phyloP scores from a whole-genome alignment of 768 basidiomycete species.

The Phlegmacium glaucopus region DNA sequence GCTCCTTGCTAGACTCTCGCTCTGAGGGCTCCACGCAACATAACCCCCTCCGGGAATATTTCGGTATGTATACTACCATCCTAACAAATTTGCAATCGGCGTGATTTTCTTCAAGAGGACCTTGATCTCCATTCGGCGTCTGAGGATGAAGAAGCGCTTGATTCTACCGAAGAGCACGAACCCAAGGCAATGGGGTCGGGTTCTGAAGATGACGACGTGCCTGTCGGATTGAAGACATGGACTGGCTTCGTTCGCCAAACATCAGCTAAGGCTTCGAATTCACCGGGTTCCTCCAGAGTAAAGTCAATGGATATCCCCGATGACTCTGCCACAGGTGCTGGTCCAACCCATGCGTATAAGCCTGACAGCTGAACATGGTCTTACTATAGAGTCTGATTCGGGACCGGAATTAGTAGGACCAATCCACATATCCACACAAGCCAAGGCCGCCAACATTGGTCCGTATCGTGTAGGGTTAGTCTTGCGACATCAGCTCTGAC shows the following conservation, averaged over 20 bases:
- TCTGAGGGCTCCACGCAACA: constrained; percentile 9
- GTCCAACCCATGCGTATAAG: no score
- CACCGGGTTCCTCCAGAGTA: neutral
- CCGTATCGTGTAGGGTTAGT: no score
- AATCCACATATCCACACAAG: no score
- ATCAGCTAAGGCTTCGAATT: neutral
- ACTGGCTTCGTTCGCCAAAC: neutral
- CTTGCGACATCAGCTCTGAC: no score
- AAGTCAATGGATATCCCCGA: neutral
- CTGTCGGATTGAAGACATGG: neutral
- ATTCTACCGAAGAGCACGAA: constrained; percentile 6
- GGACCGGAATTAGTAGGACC: no score
- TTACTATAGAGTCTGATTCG: no score
- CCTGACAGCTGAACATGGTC: no score
- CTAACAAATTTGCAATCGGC: no score
- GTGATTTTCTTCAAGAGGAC: constrained; percentile 24
- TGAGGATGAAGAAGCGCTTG: constrained; percentile 33
- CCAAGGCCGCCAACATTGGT: no score
- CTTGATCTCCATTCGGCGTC: constrained; percentile 52
- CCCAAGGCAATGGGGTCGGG: neutral
- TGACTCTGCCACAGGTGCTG: constrained; percentile 6
- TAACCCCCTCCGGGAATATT: constrained; percentile 49
- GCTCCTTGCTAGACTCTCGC: neutral
- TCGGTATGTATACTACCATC: constrained; percentile 32
- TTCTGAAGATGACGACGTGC: constrained; percentile 6